phyloP scores from a whole-genome alignment of 1,284 basidiomycete species.

The Sporisorium graminicola region DNA sequence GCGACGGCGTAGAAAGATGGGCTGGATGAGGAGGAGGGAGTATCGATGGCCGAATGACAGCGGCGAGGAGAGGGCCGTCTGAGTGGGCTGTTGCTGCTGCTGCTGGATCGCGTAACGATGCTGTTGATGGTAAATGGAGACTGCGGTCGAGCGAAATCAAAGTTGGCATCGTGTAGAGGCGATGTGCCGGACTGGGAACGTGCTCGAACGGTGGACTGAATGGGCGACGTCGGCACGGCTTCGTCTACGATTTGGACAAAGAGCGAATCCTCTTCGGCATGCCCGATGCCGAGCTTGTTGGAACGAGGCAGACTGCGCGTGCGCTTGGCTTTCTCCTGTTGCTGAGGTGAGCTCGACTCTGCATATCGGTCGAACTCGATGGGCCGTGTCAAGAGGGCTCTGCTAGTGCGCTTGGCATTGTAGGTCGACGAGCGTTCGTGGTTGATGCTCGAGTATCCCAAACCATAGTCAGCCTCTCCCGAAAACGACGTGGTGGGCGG shows the following conservation, averaged over 20 bases:
- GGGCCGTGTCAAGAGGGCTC: neutral
- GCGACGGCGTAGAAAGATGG: constrained; percentile 42
- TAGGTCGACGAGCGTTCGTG: constrained; percentile 20
- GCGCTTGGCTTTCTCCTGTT: neutral
- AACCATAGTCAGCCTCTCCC: constrained; percentile 28
- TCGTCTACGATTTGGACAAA: constrained; percentile 20
- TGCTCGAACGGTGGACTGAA: constrained; percentile 33
- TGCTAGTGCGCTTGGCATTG: constrained; percentile 20
- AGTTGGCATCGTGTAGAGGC: constrained; percentile 6
- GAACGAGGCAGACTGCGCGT: constrained; percentile 12
- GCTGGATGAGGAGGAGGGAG: neutral
- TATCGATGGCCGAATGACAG: constrained; percentile 9
- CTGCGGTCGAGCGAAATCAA: constrained; percentile 8
- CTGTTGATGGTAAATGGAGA: constrained; percentile 29
- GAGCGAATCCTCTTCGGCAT: constrained; percentile 24
- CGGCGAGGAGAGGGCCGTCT: constrained; percentile 7
- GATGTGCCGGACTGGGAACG: constrained; percentile 9
- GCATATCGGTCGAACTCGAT: constrained; percentile 30
- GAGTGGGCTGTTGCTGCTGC: constrained; percentile 1
- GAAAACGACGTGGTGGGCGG: constrained; percentile 27
- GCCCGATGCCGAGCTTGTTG: constrained; percentile 17
- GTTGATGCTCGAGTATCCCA: constrained; percentile 50
- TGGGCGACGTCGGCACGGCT: constrained; percentile 1
- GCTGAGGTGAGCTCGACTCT: constrained; percentile 13
- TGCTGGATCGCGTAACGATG: constrained; percentile 1